Evolutionary conservation across 331 rosid species (phyloP).

Genomic region (Rhamnella rubrinervis): DNA sequence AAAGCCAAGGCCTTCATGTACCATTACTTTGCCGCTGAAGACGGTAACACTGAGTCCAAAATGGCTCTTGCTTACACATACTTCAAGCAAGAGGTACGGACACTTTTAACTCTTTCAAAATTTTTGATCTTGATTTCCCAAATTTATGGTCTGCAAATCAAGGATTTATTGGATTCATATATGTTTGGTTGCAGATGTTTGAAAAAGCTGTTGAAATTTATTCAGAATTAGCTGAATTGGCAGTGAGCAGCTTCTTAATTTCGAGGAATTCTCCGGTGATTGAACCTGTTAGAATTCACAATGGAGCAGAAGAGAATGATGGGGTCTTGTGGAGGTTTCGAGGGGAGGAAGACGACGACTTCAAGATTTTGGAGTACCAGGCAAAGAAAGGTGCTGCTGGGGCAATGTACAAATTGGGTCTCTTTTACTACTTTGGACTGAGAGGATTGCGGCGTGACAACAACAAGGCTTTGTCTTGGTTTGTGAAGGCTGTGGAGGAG

Average conservation of each 20-base stretch:
- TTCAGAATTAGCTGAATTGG: constrained; percentile 84
- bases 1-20: constrained; percentile 66
- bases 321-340: constrained; percentile 81
- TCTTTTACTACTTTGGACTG: constrained; percentile 91
- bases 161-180: not conserved
- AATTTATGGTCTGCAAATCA: constrained; percentile 3
- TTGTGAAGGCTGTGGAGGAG: constrained; percentile 85
- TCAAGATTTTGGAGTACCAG: constrained; percentile 89
- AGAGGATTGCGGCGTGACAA: constrained; percentile 95
- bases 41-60: constrained; percentile 87
- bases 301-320: constrained; percentile 88
- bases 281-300: constrained; percentile 86
- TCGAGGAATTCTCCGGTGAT: constrained; percentile 82
- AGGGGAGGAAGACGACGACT: constrained; percentile 95
- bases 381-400: constrained; percentile 92
- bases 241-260: constrained; percentile 81
- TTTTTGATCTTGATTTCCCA: not conserved
- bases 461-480: constrained; percentile 77
- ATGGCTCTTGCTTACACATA: constrained; percentile 92
- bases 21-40: constrained; percentile 72
- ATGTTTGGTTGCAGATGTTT: constrained; percentile 55
- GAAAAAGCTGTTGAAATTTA: constrained; percentile 80
- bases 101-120: not conserved
- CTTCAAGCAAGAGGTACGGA: constrained; percentile 79
- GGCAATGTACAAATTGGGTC: constrained; percentile 92